Evolutionary conservation across 2,329 filamentous ascomycete genomes (phyloP), one percentile per base, ranked within the genome.

Genomic region (Talaromyces sp.): DNA sequence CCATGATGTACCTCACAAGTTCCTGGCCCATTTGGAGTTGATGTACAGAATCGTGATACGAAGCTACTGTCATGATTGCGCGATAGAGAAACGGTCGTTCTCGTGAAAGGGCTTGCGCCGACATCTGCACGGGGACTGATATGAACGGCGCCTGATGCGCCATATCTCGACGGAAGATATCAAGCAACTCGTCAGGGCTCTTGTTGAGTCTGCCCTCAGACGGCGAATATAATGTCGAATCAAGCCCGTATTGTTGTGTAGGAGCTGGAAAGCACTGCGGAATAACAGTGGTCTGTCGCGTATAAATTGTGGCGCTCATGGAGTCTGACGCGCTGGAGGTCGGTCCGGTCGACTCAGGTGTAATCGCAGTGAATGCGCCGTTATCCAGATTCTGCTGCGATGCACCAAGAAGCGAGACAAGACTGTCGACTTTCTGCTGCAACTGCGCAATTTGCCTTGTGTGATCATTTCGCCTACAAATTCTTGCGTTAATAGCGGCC

Each of bases 391-490:
- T 33, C 19, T 22, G 61, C 61, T 39, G 61, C 56, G 61, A 57
- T 10, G 61, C 49, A 37, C 61, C 61, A 56, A 63, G 35, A 35
- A 63, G 61, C 27, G 61, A 63, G 15, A 56, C 61, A 47, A 63
- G 61, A n/a, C 49, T 63, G 49, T 63, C 54, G 37, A 63, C 49
- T 57, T 63, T 63, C 11, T 63, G 61, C 37, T 63, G 49, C 25
- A 63, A 50, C 27, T 63, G 61, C 43, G 49, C 49, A 37, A 63
- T 63, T 63, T 63, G 49, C 37, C 37, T 56, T 56, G 61, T 35
- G 33, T 63, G 61, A 27, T 56, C 61, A 35, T 63, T 56, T 63
- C 61, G 61, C 61, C 61, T 63, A 47, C 61, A 63, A 22, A 17
- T 13, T 47, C 33, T 56, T 35, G 49, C 25, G 61, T 63, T 39